phyloP scores from a whole-genome alignment of 768 basidiomycete genomes.

The Suillus brevipes region DNA sequence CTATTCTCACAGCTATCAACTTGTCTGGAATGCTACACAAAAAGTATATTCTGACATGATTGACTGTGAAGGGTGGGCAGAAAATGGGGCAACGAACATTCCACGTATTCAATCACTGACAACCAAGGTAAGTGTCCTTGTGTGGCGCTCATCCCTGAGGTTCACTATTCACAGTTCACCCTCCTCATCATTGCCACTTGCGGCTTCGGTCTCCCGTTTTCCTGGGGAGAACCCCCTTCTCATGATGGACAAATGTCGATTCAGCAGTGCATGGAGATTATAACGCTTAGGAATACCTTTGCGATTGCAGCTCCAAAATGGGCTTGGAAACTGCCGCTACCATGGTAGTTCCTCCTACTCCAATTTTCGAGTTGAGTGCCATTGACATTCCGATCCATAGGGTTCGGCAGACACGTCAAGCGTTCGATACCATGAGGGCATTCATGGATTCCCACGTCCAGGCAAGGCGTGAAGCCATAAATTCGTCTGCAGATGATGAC shows the following conservation, averaged over 20 bases:
- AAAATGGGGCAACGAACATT: slow-evolving; percentile 19
- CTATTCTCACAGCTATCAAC: slow-evolving; percentile 17
- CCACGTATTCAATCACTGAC: slow-evolving; percentile 18
- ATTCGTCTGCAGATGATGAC: slow-evolving; percentile 8
- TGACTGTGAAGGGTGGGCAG: slow-evolving; percentile 18
- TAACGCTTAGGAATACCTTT: slow-evolving; percentile 16
- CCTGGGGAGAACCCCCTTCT: slow-evolving; percentile 19
- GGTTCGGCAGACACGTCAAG: slow-evolving; percentile 21
- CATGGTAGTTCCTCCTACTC: slow-evolving; percentile 11
- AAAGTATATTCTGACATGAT: slow-evolving; percentile 23
- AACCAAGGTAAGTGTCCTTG: slow-evolving; percentile 16
- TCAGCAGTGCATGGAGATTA: slow-evolving; percentile 21
- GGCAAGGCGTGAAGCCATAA: slow-evolving; percentile 13
- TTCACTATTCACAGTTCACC: slow-evolving; percentile 15
- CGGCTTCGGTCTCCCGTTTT: slow-evolving; percentile 26
- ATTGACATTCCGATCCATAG: slow-evolving; percentile 6
- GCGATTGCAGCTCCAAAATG: slow-evolving; percentile 21
- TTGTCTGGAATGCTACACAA: slow-evolving; percentile 22
- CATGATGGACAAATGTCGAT: slow-evolving; percentile 20
- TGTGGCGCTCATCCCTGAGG: background rate
- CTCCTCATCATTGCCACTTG: slow-evolving; percentile 24
- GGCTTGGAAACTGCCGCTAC: slow-evolving; percentile 25
- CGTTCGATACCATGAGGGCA: slow-evolving; percentile 22
- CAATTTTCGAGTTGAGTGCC: background rate
- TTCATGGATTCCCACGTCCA: slow-evolving; percentile 21